phyloP scores from a whole-genome alignment of 495 filamentous ascomycete genomes.

The Trichoderma orchidacearum region DNA sequence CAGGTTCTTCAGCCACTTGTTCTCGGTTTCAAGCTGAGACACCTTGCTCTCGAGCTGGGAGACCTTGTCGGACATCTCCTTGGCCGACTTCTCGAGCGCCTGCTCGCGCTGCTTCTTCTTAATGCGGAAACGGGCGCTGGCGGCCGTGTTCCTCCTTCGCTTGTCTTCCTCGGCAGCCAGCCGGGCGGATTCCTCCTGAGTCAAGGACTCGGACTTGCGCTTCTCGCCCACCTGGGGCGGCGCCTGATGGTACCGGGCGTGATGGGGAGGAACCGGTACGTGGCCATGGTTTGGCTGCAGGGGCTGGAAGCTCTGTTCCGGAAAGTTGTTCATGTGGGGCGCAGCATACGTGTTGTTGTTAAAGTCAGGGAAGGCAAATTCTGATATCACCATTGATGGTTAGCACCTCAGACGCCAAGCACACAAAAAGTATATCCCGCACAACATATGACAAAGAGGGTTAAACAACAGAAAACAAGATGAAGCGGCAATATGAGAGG shows the following conservation, averaged over 20 bases:
- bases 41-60: slow-evolving; percentile 65
- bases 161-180: slow-evolving; percentile 92
- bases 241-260: slow-evolving; percentile 26
- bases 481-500: neutral
- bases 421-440: neutral
- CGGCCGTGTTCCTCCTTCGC: slow-evolving; percentile 89
- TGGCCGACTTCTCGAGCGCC: slow-evolving; percentile 76
- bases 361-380: slow-evolving; percentile 34
- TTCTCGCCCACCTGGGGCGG: slow-evolving; percentile 32
- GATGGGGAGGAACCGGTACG: slow-evolving; percentile 21
- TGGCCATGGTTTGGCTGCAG: slow-evolving; percentile 28
- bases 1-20: slow-evolving; percentile 90
- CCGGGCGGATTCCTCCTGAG: slow-evolving; percentile 56
- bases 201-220: slow-evolving; percentile 34
- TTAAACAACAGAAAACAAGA: neutral
- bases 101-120: slow-evolving; percentile 99
- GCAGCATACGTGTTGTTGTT: slow-evolving; percentile 25
- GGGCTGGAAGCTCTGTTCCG: slow-evolving; percentile 31
- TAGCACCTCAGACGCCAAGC: neutral
- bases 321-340: slow-evolving; percentile 29
- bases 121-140: slow-evolving; percentile 84
- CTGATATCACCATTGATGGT: slow-evolving; percentile 20
- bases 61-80: slow-evolving; percentile 83
- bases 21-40: slow-evolving; percentile 82
- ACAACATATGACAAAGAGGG: neutral